These are phyloP conservation scores for Asterochloris sp. DNA, from an alignment of 139 green algal species.

Conservation along the genomic window DNA sequence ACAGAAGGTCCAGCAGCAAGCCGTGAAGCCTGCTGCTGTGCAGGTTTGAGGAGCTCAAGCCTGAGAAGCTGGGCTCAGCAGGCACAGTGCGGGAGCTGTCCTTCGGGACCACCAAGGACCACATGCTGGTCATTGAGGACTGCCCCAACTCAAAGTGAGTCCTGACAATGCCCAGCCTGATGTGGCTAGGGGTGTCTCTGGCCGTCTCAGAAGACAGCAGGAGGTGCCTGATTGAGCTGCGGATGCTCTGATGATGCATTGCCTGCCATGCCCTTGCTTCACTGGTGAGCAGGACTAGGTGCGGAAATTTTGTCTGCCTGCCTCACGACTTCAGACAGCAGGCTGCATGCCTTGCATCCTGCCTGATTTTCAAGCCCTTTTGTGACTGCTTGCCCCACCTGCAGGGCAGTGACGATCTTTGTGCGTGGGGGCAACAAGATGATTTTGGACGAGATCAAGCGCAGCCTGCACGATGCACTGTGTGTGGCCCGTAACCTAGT, in stretches of 20 bases:
- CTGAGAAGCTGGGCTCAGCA: slow-evolving; percentile 92
- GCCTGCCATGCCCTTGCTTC: too few species aligned
- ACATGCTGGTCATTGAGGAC: slow-evolving; percentile 94
- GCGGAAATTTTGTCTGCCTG: neutral
- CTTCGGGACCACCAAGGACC: slow-evolving; percentile 98
- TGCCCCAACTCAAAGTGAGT: slow-evolving; percentile 73
- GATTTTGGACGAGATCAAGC: slow-evolving; percentile 92
- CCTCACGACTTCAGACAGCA: too few species aligned
- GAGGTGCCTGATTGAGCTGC: neutral
- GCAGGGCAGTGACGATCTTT: slow-evolving; percentile 95
- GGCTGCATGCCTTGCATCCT: neutral
- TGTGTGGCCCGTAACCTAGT: slow-evolving; percentile 99
- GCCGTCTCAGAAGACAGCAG: neutral
- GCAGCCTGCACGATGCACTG: slow-evolving; percentile 95
- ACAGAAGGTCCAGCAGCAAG: too few species aligned
- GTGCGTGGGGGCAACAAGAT: slow-evolving; percentile 95
- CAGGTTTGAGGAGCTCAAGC: slow-evolving; percentile 72
- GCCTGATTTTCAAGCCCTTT: neutral
- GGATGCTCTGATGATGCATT: neutral
- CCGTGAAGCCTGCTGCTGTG: too few species aligned
- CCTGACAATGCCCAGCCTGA: neutral
- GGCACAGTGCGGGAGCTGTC: slow-evolving; percentile 70
- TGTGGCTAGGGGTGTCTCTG: neutral
- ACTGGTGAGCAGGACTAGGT: neutral
- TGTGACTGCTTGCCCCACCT: neutral